Base-by-base conservation (phyloP, 2,329 filamentous ascomycete species). In the Cladosporium sp. region DNA sequence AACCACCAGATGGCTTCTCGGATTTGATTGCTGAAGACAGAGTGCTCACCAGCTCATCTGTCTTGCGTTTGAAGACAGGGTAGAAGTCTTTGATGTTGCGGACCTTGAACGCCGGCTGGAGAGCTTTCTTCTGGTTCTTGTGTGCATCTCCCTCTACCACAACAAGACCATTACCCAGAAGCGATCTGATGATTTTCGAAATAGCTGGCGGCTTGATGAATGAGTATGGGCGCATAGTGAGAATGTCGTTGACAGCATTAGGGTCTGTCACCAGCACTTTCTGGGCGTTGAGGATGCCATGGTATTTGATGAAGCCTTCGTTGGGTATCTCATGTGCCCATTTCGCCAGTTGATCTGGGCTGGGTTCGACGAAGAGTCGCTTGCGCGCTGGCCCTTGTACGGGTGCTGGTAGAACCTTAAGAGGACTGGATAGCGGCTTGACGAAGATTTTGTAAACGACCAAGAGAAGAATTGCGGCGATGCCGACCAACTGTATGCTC, bases 21-120 rank as follows among this genome's bases (percentile, higher is more conserved):
- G 74, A n/a, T 87, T 75, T 28, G 83, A 77, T 30, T 3, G 16
- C 39, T 5, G 26, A 13, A 7, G 26, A 32, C 2, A 61, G 13
- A 13, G 11, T 26, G 11, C 34, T 26, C 26, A 51, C 26, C 18
- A 63, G 60, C 60, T 54, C 60, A 4, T 53, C 26, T 21, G 60
- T 56, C 78, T 96, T 96, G 25, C 79, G 72, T 92, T 92, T 97
- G 77, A 97, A 96, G 7, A 90, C 79, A 0, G 91, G 89, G 71
- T 96, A 95, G 16, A 97, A 80, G 66, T 94, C 86, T 75, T 95
- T 96, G 76, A 96, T 83, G 72, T 96, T 91, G 23, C 92, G 86
- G 74, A 92, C 96, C n/a, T 88, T 84, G 76, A 97, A 97, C 2
- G 92, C 91, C 0, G 92, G 92, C 80, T 89, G 87, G 16, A 96